A percentile compares a stretch with the other conserved stretches of the same genome.
Conservation (phyloP, 345 rosid genomes). For the Eucalyptus tenuipes region DNA sequence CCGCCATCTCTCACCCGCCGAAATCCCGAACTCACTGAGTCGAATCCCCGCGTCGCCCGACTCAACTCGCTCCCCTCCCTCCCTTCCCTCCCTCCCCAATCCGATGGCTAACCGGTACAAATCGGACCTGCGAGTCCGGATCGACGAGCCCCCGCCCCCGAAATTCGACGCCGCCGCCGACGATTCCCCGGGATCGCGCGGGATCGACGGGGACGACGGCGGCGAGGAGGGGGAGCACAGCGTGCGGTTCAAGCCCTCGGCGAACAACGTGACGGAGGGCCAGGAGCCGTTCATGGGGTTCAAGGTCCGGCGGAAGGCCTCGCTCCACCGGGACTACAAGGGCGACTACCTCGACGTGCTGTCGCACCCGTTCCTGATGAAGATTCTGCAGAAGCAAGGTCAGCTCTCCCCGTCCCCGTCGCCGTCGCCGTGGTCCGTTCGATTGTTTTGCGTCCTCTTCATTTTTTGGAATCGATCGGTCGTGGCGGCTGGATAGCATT, state of each 20-base stretch:
- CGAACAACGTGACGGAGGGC: slow-evolving; percentile 43
- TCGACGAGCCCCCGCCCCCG: slow-evolving; percentile 29
- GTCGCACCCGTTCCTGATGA: slow-evolving; percentile 54
- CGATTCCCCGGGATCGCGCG: neutral
- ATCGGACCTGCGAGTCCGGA: slow-evolving; percentile 29
- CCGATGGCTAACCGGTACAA: neutral
- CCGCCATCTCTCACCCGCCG: neutral
- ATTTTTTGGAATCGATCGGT: neutral
- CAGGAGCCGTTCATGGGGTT: slow-evolving; percentile 84
- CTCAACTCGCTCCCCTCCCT: neutral
- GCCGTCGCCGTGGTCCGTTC: neutral
- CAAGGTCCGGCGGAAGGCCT: slow-evolving; percentile 75
- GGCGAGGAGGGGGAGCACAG: slow-evolving; percentile 12
- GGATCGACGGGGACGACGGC: neutral
- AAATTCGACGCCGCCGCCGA: slow-evolving; percentile 11
- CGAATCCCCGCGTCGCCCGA: neutral
- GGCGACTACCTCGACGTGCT: slow-evolving; percentile 88
- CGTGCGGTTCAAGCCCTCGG: slow-evolving; percentile 17
- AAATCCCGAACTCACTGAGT: neutral
- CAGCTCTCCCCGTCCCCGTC: neutral
- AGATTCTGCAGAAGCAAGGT: slow-evolving; percentile 86
- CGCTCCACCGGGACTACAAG: slow-evolving; percentile 57
- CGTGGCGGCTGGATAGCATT: neutral
- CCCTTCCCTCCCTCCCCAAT: neutral
- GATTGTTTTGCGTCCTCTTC: neutral